Evolutionary conservation across 148 eudicot species (phyloP).

Genomic region (Camellia sinensis): DNA sequence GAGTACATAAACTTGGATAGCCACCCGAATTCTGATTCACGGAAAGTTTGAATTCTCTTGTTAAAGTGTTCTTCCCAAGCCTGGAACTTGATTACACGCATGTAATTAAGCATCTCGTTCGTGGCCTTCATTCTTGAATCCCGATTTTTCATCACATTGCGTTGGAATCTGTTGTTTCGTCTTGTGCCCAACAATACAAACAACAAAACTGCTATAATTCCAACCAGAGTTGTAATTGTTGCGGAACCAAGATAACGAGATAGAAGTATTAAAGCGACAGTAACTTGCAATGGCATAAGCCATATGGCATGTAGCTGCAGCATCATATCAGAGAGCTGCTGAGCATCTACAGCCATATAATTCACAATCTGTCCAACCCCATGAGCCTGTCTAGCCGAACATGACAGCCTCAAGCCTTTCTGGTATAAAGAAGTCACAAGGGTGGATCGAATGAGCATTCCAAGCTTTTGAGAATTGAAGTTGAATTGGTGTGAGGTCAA

Average conservation of each 20-base stretch:
- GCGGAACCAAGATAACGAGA: constrained; percentile 52
- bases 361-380: constrained; percentile 95
- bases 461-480: constrained; percentile 78
- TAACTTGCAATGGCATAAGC: constrained; percentile 81
- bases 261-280: constrained; percentile 57
- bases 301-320: constrained; percentile 83
- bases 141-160: constrained; percentile 59
- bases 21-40: constrained; percentile 76
- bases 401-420: constrained; percentile 71
- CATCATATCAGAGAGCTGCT: constrained; percentile 97
- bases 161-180: constrained; percentile 61
- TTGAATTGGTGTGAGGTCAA: constrained; percentile 78
- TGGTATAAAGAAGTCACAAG: constrained; percentile 75
- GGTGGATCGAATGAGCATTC: constrained; percentile 80
- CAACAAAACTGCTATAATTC: constrained; percentile 42
- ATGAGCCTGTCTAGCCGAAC: constrained; percentile 81
- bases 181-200: constrained; percentile 54
- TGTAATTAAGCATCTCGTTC: constrained; percentile 87
- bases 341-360: constrained; percentile 97
- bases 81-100: constrained; percentile 93
- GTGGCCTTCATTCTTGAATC: constrained; percentile 93
- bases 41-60: constrained; percentile 54
- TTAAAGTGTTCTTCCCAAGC: constrained; percentile 95
- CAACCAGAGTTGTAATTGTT: constrained; percentile 49
- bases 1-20: constrained; percentile 69